phyloP scores from a whole-genome alignment of 2,329 filamentous ascomycete species.

The Ceratocystis albifundus region DNA sequence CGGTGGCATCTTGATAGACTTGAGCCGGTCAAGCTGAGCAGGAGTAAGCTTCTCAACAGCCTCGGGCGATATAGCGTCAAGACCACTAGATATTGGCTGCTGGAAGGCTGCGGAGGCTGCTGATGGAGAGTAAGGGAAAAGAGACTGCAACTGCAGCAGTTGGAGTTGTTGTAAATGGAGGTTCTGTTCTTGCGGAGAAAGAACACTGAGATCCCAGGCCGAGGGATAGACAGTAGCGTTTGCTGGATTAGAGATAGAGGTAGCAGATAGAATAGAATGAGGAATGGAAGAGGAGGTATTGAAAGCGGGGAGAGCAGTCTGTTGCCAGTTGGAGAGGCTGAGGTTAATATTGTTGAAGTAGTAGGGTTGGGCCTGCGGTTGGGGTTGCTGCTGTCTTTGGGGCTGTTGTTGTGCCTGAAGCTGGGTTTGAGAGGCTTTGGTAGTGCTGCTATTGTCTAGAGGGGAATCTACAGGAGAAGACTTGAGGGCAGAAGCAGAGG shows the following conservation, averaged over 20 bases:
- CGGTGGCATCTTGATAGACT: conserved; percentile 52
- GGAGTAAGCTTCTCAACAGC: conserved; percentile 37
- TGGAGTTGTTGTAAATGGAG: conserved; percentile 19
- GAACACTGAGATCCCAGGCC: conserved; percentile 18
- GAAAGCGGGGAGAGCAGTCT: conserved; percentile 13
- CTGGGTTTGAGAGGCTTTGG: neutral
- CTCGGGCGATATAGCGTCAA: conserved; percentile 18
- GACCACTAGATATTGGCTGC: conserved; percentile 7
- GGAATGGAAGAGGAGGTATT: conserved; percentile 1
- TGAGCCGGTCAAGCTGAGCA: conserved; percentile 48
- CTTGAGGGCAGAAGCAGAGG: neutral
- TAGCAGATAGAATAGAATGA: conserved; percentile 9
- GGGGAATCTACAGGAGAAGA: neutral
- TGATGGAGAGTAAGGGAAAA: conserved; percentile 19
- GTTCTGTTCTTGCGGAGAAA: conserved; percentile 18
- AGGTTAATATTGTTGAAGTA: conserved; percentile 18
- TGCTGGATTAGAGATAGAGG: conserved; percentile 13
- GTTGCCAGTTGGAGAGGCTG: conserved; percentile 17
- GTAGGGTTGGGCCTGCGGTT: conserved; percentile 12
- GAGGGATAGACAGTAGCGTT: conserved; percentile 12
- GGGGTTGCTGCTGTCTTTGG: conserved; percentile 7
- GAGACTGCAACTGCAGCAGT: conserved; percentile 17
- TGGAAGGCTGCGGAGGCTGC: conserved; percentile 12
- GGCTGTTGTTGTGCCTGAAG: conserved; percentile 7
- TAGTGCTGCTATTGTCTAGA: neutral